Evolutionary conservation across 306 rosid genomes (phyloP).

Genomic region (Luffa acutangula): DNA sequence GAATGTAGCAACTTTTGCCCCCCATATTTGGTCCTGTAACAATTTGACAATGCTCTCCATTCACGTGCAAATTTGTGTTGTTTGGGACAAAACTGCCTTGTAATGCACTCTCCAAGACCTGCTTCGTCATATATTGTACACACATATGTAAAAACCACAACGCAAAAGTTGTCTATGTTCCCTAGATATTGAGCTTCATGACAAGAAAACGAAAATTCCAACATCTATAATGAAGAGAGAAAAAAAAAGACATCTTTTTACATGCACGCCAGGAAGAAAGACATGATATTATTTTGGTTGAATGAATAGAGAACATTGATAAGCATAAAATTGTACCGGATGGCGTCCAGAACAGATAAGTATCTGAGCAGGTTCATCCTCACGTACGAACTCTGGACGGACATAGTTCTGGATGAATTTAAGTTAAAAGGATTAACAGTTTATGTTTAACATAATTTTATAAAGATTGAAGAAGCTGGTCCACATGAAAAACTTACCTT

Average conservation of each 20-base stretch:
- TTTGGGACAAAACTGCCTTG: slow-evolving; percentile 90
- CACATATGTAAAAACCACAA: neutral
- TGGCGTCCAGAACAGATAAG: slow-evolving; percentile 71
- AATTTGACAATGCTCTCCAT: slow-evolving; percentile 71
- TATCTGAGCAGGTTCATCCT: slow-evolving; percentile 71
- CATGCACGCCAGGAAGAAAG: neutral
- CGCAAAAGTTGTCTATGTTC: neutral
- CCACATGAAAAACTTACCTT: slow-evolving; percentile 33
- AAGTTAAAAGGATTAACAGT: slow-evolving; percentile 9
- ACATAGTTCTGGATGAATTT: slow-evolving; percentile 54
- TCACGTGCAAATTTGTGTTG: slow-evolving; percentile 60
- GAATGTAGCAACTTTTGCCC: slow-evolving; percentile 94
- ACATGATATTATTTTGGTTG: neutral
- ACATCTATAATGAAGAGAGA: neutral
- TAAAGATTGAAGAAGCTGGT: slow-evolving; percentile 5
- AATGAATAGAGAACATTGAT: neutral
- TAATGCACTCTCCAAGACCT: slow-evolving; percentile 70
- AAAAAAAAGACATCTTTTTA: neutral
- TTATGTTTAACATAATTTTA: neutral
- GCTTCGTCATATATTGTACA: neutral
- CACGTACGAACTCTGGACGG: slow-evolving; percentile 51
- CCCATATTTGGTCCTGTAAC: slow-evolving; percentile 99
- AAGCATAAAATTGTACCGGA: slow-evolving; percentile 47
- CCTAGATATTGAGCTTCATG: neutral
- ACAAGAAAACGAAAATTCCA: neutral